A percentile compares a stretch with the other conserved stretches of the same genome.
These are phyloP conservation scores for Whalleya microplaca DNA, from an alignment of 2,329 filamentous ascomycete genomes.

Conservation along the genomic window DNA sequence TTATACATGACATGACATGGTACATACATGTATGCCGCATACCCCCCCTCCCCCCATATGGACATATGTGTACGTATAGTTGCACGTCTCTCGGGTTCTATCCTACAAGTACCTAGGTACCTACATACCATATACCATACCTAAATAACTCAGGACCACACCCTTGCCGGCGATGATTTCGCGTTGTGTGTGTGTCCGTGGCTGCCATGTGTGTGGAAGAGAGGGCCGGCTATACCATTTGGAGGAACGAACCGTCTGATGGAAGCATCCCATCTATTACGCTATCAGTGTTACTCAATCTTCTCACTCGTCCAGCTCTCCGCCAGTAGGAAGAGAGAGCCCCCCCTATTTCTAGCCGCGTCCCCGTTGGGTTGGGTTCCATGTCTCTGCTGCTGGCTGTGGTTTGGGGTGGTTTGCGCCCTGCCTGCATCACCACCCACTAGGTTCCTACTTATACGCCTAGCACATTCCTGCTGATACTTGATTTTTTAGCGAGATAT, in stretches of 20 bases:
- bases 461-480: conserved; percentile 15
- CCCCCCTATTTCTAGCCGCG: neutral
- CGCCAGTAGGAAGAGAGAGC: neutral
- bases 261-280: neutral
- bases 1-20: too few relatives aligned
- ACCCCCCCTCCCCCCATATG: too few relatives aligned
- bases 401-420: too few relatives aligned
- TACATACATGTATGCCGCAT: too few relatives aligned
- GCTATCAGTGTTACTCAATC: neutral
- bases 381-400: neutral
- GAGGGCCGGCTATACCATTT: conserved; percentile 2
- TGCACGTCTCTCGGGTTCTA: too few relatives aligned
- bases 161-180: conserved; percentile 3
- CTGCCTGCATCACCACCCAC: neutral
- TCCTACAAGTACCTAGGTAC: too few relatives aligned
- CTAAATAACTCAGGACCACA: neutral
- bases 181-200: neutral
- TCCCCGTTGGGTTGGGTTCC: neutral
- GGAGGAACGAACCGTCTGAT: neutral
- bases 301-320: neutral
- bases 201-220: neutral
- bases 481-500: conserved; percentile 18
- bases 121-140: neutral
- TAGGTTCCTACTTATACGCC: neutral
- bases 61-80: too few relatives aligned